Base-by-base conservation (phyloP, 2,329 filamentous ascomycete genomes). In the Fusarium aywerte region DNA sequence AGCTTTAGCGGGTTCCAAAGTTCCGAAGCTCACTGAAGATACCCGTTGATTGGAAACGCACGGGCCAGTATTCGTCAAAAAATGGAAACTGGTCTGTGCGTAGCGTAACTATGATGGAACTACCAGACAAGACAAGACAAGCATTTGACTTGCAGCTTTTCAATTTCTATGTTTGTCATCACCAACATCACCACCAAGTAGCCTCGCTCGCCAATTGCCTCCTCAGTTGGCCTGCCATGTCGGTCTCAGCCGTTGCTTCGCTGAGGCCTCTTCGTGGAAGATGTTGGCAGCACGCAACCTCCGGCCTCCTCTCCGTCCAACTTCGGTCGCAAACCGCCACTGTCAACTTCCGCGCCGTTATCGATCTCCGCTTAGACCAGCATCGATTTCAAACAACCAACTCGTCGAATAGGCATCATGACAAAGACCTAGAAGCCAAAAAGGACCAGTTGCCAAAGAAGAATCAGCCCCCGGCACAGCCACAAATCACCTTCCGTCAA, bases 301-400 rank as follows among this genome's bases (percentile, higher is more conserved):
- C 73, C 9, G 76, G 75, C 42, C 50, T 80, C 33, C 67, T 79
- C 23, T 76, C 75, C 15, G 61, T 79, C 32, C 77, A 72, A n/a
- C 55, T 79, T 36, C 64, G 63, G 39, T 75, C 77, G 36, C 73
- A 65, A 33, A 66, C 69, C 20, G 67, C 75, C 23, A 72, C 61
- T 20, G 43, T 77, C 49, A 68, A 70, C 59, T 49, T 79, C 31
- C 73, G 71, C 38, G 74, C 74, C 55, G 64, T 78, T 47, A 67
- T 78, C 35, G 58, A 70, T 21, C 67, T 79, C 50, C 69, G 57
- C 23, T 68, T 69, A 25, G 43, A 64, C 25, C 76, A 77, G 56
- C 65, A 54, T 58, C 71, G 77, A 36, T 69, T 67, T n/a, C 71
- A 76, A 58, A 74, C 75, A 35, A 74, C 65, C 12, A 53, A 68